phyloP scores from a whole-genome alignment of 2,329 filamentous ascomycete species.

The Xylariaceae sp. region DNA sequence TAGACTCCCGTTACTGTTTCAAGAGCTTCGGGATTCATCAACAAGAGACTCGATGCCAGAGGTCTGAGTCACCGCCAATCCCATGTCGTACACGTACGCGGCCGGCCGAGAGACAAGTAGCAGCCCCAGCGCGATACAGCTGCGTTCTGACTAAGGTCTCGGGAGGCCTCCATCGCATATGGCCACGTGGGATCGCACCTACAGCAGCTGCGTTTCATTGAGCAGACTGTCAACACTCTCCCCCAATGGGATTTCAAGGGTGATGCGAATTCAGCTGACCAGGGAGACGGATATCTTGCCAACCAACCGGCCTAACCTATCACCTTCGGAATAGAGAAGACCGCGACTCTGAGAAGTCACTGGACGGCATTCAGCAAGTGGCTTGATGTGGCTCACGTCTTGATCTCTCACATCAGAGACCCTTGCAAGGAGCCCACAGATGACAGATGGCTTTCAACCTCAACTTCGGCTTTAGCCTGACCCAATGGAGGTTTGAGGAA shows the following conservation, averaged over 20 bases:
- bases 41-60: not conserved
- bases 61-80: not conserved
- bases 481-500: constrained; percentile 6
- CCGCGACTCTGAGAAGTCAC: not conserved
- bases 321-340: not conserved
- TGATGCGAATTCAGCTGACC: not conserved
- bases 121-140: constrained; percentile 4
- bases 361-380: too few species aligned
- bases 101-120: constrained; percentile 6
- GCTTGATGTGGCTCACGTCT: not conserved
- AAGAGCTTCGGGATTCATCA: not conserved
- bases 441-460: not conserved
- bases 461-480: not conserved
- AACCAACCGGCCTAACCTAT: too few species aligned
- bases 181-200: constrained; percentile 6
- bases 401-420: not conserved
- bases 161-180: constrained; percentile 6
- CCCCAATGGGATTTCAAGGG: not conserved
- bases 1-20: not conserved
- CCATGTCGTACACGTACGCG: constrained; percentile 1
- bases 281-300: not conserved
- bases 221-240: constrained; percentile 1
- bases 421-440: constrained; percentile 1
- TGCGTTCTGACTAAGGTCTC: not conserved
- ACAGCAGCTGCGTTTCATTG: constrained; percentile 2